phyloP scores from a whole-genome alignment of 352 stramenopile genomes.

The Pythium chondricola region DNA sequence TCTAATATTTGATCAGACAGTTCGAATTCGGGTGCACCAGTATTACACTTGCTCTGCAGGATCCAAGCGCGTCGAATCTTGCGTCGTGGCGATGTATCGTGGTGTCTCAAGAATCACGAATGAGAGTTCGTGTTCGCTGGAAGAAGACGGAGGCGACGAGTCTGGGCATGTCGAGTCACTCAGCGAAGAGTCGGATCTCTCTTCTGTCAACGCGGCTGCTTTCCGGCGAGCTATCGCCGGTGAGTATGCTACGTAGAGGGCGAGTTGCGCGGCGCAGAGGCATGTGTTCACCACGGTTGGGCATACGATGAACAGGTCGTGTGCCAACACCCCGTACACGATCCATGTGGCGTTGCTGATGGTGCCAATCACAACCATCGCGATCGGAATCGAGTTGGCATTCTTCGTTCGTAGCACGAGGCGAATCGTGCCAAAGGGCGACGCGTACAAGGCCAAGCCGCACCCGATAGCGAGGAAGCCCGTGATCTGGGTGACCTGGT shows the following conservation, averaged over 20 bases:
- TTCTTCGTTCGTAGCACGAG: conserved; percentile 36
- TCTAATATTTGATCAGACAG: conserved; percentile 7
- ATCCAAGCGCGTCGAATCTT: too few relatives aligned
- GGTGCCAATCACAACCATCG: conserved; percentile 33
- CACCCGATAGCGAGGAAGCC: conserved; percentile 34
- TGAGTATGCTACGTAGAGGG: conserved; percentile 36
- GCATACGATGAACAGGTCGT: conserved; percentile 34
- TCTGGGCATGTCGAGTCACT: conserved; percentile 7
- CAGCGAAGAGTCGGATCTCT: not conserved
- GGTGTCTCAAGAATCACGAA: conserved; percentile 20
- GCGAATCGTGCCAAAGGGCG: conserved; percentile 39
- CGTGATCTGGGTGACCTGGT: conserved; percentile 26
- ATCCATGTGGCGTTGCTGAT: conserved; percentile 46
- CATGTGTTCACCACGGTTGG: conserved; percentile 34
- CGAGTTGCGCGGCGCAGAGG: conserved; percentile 31
- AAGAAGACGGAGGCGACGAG: not conserved
- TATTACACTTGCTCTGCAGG: too few relatives aligned
- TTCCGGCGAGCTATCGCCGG: conserved; percentile 18
- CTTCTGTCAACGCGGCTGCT: not conserved
- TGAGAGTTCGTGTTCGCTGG: conserved; percentile 15
- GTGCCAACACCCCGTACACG: conserved; percentile 30
- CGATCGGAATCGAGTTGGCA: conserved; percentile 38
- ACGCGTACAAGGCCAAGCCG: conserved; percentile 37
- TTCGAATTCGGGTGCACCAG: too few relatives aligned
- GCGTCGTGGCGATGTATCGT: conserved; percentile 1